Conservation (phyloP, 2,329 filamentous ascomycete genomes). For the Xylaria sp. region DNA sequence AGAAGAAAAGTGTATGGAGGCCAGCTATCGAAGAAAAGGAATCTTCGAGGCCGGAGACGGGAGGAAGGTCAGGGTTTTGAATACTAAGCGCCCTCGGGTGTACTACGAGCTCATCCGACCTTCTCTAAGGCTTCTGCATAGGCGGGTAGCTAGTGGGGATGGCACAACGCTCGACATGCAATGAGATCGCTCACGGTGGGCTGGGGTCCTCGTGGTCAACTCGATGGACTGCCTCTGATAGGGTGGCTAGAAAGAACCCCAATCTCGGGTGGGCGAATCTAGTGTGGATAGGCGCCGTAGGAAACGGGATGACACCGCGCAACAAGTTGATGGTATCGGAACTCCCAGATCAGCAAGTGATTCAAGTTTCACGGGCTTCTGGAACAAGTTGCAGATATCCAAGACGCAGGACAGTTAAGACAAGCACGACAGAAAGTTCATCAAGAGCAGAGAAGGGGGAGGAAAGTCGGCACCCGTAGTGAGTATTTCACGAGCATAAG, state of each 20-base stretch:
- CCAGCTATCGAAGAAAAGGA: constrained; percentile 65
- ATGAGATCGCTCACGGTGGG: constrained; percentile 54
- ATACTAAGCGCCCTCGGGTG: constrained; percentile 54
- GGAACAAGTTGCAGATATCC: constrained; percentile 40
- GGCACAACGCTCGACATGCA: constrained; percentile 50
- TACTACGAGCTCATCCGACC: constrained; percentile 49
- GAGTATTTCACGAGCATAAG: constrained; percentile 13
- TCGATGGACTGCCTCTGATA: constrained; percentile 55
- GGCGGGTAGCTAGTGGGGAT: constrained; percentile 53
- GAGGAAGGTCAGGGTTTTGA: constrained; percentile 64
- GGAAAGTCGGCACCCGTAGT: not conserved
- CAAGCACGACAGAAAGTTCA: constrained; percentile 16
- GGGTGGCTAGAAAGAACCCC: constrained; percentile 51
- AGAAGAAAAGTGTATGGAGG: constrained; percentile 56
- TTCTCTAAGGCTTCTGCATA: constrained; percentile 51
- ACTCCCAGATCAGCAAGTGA: constrained; percentile 41
- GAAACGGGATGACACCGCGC: constrained; percentile 51
- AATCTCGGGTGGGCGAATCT: constrained; percentile 54
- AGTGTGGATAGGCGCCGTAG: constrained; percentile 59
- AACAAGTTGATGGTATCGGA: constrained; percentile 43
- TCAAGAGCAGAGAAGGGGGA: not conserved
- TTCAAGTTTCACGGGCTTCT: constrained; percentile 35
- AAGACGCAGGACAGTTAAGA: constrained; percentile 6
- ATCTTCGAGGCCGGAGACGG: constrained; percentile 49
- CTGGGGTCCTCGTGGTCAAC: constrained; percentile 52